These are phyloP conservation scores for Coleophoma crateriformis DNA, from an alignment of 2,329 filamentous ascomycete species.

Conservation along the genomic window DNA sequence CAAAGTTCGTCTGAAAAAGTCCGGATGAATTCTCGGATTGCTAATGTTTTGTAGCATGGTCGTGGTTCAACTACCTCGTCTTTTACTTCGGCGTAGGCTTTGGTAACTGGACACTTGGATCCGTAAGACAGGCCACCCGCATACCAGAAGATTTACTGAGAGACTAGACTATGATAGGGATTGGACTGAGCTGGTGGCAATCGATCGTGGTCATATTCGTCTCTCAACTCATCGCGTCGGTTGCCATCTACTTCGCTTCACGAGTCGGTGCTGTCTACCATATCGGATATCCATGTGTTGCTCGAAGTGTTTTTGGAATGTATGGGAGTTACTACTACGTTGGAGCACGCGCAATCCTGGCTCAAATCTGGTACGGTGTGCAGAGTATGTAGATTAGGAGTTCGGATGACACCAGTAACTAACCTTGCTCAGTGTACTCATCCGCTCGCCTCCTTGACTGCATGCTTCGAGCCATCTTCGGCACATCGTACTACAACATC, in stretches of 20 bases:
- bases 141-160: too few species aligned
- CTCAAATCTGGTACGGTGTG: slow-evolving; percentile 33
- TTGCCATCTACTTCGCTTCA: slow-evolving; percentile 34
- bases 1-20: too few species aligned
- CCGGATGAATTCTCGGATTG: too few species aligned
- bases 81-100: too few species aligned
- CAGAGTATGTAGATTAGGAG: slow-evolving; percentile 6
- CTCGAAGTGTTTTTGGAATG: slow-evolving; percentile 34
- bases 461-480: slow-evolving; percentile 27
- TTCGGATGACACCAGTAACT: neutral
- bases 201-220: slow-evolving; percentile 33
- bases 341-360: slow-evolving; percentile 31
- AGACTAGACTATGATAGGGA: slow-evolving; percentile 24
- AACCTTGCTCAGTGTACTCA: slow-evolving; percentile 21
- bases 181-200: slow-evolving; percentile 35
- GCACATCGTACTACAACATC: slow-evolving; percentile 24
- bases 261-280: slow-evolving; percentile 31
- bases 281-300: slow-evolving; percentile 30
- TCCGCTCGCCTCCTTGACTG: slow-evolving; percentile 24
- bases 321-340: slow-evolving; percentile 37
- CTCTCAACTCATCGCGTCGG: slow-evolving; percentile 29
- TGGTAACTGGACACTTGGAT: too few species aligned
- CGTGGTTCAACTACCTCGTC: too few species aligned
- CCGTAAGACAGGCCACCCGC: too few species aligned
- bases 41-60: too few species aligned